Evolutionary conservation across 257 asterid species (phyloP), one percentile per base, ranked within the genome.

Genomic region (Pogostemon cablin): DNA sequence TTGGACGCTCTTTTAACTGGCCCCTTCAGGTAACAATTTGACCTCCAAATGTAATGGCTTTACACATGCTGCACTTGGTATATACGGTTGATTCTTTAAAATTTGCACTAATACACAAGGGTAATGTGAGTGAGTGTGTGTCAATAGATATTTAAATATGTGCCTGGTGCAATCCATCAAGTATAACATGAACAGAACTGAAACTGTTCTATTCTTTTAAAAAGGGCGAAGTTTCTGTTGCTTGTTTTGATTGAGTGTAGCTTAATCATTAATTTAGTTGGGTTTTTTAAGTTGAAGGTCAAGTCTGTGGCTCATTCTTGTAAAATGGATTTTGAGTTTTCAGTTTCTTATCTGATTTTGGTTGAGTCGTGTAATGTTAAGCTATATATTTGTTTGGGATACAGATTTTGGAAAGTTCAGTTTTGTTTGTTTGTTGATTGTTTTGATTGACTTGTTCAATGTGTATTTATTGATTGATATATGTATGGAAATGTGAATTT

Each of bases 1-100:
- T 91, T 2, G 91, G 96, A 3, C 79, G 67, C 20, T 82, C 96
- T 25, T 86, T 86, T 72, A 56, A 80, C 57, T 91, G 87, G 81
- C 78, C 90, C 48, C 68, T 89, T 32, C 82, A 86, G 92, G 97
- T 90, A 75, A n/a, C 4, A 37, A 5, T 53, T n/a, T 68, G n/a
- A 2, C 2, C 32, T 42, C 32, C 7, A 4, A 53, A 17, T 52
- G 15, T 52, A 9, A 48, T 48, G 53, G 17, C 53, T 5, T 12
- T 48, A 48, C 9, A 7, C 3, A 4, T 41, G 44, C 44, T 7
- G 44, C 44, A 41, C 44, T 7, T 41, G 50, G 4, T 44, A 44
- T 5, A 44, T 15, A 6, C 61, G 7, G 6, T 20, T 11, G 53
- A 48, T 48, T 48, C 53, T 48, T 12, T 48, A 11, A 25, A 3